Conservation (phyloP, 352 stramenopile species). For the Globisporangium spiculum region DNA sequence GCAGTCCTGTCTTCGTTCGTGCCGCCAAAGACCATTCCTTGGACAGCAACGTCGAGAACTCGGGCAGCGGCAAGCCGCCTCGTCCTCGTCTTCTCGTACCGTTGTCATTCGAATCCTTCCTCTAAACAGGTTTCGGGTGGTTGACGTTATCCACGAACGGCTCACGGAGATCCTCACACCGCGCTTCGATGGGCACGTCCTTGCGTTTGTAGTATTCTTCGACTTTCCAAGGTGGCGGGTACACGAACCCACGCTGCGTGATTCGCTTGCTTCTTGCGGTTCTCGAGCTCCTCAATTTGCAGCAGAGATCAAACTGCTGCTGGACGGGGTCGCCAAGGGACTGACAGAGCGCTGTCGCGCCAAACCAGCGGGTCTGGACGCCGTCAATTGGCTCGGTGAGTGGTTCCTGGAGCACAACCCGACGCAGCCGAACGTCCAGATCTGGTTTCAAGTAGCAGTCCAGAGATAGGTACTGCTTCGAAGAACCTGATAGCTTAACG, state of each 20-base stretch:
- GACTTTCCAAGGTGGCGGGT: slow-evolving; percentile 62
- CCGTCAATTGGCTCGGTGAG: no score
- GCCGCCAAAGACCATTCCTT: slow-evolving; percentile 88
- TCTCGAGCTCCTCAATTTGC: slow-evolving; percentile 43
- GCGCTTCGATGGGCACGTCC: slow-evolving; percentile 66
- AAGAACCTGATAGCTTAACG: no score
- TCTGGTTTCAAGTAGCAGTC: no score
- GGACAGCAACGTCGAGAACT: slow-evolving; percentile 84
- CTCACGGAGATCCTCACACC: slow-evolving; percentile 79
- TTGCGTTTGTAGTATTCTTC: slow-evolving; percentile 74
- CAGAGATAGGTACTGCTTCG: no score
- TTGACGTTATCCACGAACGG: slow-evolving; percentile 87
- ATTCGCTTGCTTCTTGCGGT: slow-evolving; percentile 61
- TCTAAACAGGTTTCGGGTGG: slow-evolving; percentile 55
- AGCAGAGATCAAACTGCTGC: slow-evolving; percentile 17
- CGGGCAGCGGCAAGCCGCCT: slow-evolving; percentile 6
- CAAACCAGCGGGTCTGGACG: no score
- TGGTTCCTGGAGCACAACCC: no score
- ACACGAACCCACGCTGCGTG: slow-evolving; percentile 85
- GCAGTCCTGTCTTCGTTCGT: slow-evolving; percentile 65
- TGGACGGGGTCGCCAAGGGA: no score
- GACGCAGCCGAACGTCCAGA: no score
- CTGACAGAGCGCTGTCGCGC: no score
- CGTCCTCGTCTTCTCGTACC: neutral
- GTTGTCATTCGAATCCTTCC: slow-evolving; percentile 23